Percentiles rank a stretch among this genome's conserved stretches.
These are phyloP conservation scores for Phytophthora fragariae DNA, from an alignment of 352 stramenopile species.

Conservation along the genomic window DNA sequence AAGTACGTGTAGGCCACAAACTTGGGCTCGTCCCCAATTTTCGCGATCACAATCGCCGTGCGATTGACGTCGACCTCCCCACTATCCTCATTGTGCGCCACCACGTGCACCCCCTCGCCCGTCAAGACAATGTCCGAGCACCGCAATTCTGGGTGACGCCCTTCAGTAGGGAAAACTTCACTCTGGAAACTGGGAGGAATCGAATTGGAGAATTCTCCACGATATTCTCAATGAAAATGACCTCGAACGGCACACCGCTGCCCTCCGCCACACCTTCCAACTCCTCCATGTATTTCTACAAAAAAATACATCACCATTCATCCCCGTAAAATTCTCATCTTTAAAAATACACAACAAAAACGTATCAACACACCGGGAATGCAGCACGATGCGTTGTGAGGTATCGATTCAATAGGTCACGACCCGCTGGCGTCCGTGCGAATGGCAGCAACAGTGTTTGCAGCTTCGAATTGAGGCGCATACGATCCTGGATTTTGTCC, in stretches of 20 bases:
- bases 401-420: conserved; percentile 54
- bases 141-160: conserved; percentile 46
- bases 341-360: neutral
- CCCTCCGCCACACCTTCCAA: conserved; percentile 67
- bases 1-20: conserved; percentile 84
- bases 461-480: conserved; percentile 55
- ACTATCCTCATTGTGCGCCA: conserved; percentile 81
- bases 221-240: conserved; percentile 79
- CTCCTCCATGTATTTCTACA: conserved; percentile 75
- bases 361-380: conserved; percentile 54
- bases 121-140: conserved; percentile 81
- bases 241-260: conserved; percentile 66
- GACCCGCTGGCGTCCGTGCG: conserved; percentile 45
- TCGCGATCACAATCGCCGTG: conserved; percentile 69
- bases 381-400: conserved; percentile 47
- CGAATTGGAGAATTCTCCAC: conserved; percentile 74
- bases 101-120: conserved; percentile 45
- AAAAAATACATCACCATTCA: neutral
- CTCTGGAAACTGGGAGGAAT: conserved; percentile 53
- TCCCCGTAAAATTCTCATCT: neutral
- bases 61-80: conserved; percentile 61
- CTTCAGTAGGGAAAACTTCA: conserved; percentile 19
- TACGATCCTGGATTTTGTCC: conserved; percentile 56
- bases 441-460: conserved; percentile 70
- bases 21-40: conserved; percentile 55